A percentile compares a stretch with the other conserved stretches of the same genome.
phyloP scores from a whole-genome alignment of 108 stramenopile species.

The Conticribra weissflogii region DNA sequence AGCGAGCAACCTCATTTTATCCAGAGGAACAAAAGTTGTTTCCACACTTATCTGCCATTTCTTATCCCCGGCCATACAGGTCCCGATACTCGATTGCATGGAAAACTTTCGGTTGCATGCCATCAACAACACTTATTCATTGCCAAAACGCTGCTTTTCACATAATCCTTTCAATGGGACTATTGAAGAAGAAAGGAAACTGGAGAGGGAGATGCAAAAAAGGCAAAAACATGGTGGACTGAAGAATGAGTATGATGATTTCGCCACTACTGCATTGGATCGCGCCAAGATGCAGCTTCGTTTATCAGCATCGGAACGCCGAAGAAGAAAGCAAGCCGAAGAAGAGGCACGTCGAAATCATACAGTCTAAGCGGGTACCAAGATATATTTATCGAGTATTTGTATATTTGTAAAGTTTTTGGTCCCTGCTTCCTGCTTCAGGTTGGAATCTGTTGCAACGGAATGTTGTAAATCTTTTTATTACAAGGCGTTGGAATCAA shows the following conservation, averaged over 20 bases:
- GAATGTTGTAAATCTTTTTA: no score
- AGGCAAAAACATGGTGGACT: background rate
- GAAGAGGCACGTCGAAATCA: background rate
- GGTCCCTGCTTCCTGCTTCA: no score
- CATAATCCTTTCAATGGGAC: constrained; percentile 1
- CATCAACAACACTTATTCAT: background rate
- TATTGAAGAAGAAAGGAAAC: background rate
- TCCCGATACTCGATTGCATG: background rate
- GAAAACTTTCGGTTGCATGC: background rate
- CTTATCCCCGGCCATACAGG: background rate
- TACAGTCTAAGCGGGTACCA: background rate
- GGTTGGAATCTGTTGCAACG: no score
- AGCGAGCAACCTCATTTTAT: no score
- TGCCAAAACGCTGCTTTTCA: background rate
- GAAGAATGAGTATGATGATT: background rate
- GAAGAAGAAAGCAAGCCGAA: background rate
- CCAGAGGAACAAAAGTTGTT: no score
- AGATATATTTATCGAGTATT: background rate
- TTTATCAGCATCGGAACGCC: background rate
- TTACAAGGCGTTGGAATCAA: no score
- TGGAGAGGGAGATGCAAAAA: background rate
- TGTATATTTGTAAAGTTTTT: no score
- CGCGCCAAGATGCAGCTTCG: background rate
- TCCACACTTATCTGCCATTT: background rate
- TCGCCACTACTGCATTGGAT: background rate